Evolutionary conservation across 1,139 yeast genomes (phyloP).

Genomic region (Suhomyces choctaworum): DNA sequence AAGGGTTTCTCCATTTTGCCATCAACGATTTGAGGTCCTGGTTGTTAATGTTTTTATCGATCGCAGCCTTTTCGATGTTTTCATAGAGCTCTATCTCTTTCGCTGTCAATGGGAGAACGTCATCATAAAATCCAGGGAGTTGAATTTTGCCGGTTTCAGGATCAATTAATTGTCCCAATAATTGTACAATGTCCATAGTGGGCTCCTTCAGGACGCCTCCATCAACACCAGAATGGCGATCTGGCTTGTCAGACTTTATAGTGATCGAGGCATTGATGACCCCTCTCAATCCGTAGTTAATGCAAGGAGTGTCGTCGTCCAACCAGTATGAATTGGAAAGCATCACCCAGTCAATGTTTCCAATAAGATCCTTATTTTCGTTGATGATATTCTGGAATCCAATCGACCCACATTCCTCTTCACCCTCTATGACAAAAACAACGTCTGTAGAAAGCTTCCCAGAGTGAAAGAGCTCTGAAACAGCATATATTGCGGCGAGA

Average conservation of each 20-base stretch:
- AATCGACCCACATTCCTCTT: conserved; percentile 89
- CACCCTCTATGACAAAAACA: conserved; percentile 87
- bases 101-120: conserved; percentile 55
- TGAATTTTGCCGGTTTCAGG: conserved; percentile 48
- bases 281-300: conserved; percentile 93
- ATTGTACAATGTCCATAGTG: conserved; percentile 75
- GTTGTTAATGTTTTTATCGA: conserved; percentile 22
- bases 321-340: conserved; percentile 94
- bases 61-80: conserved; percentile 51
- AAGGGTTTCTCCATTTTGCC: conserved; percentile 91
- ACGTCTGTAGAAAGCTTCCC: conserved; percentile 67
- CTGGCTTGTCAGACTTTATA: conserved; percentile 72
- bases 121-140: conserved; percentile 70
- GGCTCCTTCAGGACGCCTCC: conserved; percentile 94
- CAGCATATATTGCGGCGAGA: conserved; percentile 86
- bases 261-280: conserved; percentile 78
- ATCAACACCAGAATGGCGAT: conserved; percentile 94
- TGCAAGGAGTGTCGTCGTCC: conserved; percentile 83
- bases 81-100: conserved; percentile 62
- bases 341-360: conserved; percentile 82
- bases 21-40: conserved; percentile 55
- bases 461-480: conserved; percentile 63
- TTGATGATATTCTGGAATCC: conserved; percentile 74
- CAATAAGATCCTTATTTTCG: conserved; percentile 53
- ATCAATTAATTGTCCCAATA: conserved; percentile 63